phyloP scores from a whole-genome alignment of 805 yeast species.

The Ogataea sp. region DNA sequence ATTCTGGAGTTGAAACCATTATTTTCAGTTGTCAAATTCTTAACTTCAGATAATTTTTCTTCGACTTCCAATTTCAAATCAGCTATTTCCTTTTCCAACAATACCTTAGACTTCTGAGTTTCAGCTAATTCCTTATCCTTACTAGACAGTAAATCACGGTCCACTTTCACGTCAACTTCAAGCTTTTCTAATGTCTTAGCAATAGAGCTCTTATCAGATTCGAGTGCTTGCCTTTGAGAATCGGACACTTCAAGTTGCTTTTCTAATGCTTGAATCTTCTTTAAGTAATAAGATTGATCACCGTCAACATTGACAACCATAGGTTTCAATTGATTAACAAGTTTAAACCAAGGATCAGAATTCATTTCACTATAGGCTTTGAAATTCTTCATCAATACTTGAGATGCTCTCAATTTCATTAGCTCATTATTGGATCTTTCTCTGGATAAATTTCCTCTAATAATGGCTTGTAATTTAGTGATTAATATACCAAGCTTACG shows the following conservation, averaged over 20 bases:
- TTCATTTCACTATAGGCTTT: slow-evolving; percentile 35
- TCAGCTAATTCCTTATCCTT: slow-evolving; percentile 37
- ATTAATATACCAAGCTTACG: slow-evolving; percentile 46
- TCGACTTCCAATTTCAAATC: slow-evolving; percentile 7
- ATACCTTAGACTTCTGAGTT: slow-evolving; percentile 19
- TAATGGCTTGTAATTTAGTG: slow-evolving; percentile 52
- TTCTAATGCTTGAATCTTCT: slow-evolving; percentile 48
- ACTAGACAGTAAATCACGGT: slow-evolving; percentile 33
- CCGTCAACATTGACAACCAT: slow-evolving; percentile 34
- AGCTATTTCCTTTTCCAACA: slow-evolving; percentile 16
- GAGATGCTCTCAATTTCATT: slow-evolving; percentile 61
- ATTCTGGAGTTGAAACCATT: not conserved
- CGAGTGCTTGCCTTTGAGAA: slow-evolving; percentile 18
- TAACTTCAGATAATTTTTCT: slow-evolving; percentile 9
- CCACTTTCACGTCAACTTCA: slow-evolving; percentile 26
- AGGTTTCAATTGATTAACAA: slow-evolving; percentile 69
- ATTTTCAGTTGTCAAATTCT: slow-evolving; percentile 6
- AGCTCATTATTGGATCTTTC: slow-evolving; percentile 36
- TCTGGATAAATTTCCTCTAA: slow-evolving; percentile 61
- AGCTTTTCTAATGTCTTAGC: slow-evolving; percentile 19
- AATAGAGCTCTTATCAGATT: slow-evolving; percentile 16
- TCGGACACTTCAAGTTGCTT: slow-evolving; percentile 49
- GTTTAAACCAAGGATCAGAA: slow-evolving; percentile 70
- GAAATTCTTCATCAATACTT: slow-evolving; percentile 57
- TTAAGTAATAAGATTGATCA: slow-evolving; percentile 39